Evolutionary conservation across 371 early-diverging fungal genomes (phyloP).

Genomic region (Encephalitozoon romaleae): DNA sequence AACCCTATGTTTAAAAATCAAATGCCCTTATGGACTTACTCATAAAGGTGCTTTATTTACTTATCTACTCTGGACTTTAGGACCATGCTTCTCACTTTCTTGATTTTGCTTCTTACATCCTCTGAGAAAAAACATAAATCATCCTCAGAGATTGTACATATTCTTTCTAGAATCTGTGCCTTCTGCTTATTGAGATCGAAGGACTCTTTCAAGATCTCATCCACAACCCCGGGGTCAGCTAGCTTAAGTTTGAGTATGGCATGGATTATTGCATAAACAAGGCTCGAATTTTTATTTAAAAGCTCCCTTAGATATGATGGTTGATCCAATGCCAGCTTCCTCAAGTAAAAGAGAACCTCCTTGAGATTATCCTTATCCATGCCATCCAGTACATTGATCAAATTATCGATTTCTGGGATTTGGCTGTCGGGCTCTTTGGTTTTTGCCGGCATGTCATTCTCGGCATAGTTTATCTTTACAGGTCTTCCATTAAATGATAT

Average conservation of each 20-base stretch:
- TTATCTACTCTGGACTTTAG: slow-evolving; percentile 25
- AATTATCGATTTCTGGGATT: slow-evolving; percentile 48
- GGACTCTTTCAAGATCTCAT: slow-evolving; percentile 46
- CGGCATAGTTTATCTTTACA: slow-evolving; percentile 62
- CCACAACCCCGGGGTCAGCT: slow-evolving; percentile 32
- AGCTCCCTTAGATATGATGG: slow-evolving; percentile 58
- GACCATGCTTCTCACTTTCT: slow-evolving; percentile 40
- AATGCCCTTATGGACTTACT: not conserved
- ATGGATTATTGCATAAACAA: slow-evolving; percentile 54
- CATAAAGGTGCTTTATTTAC: not conserved
- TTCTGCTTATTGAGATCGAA: slow-evolving; percentile 54
- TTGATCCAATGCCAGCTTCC: slow-evolving; percentile 57
- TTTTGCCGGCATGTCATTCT: slow-evolving; percentile 56
- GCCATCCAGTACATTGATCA: slow-evolving; percentile 50
- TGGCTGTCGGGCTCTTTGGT: slow-evolving; percentile 7
- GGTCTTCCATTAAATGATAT: slow-evolving; percentile 60
- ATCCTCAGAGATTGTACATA: slow-evolving; percentile 52
- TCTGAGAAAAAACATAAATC: slow-evolving; percentile 48
- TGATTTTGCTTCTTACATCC: slow-evolving; percentile 50
- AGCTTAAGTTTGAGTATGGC: slow-evolving; percentile 50
- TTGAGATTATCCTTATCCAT: slow-evolving; percentile 57
- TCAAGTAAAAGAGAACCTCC: slow-evolving; percentile 59
- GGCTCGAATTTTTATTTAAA: slow-evolving; percentile 46
- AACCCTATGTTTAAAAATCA: not conserved
- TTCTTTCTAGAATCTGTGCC: slow-evolving; percentile 56